Evolutionary conservation across 2,329 filamentous ascomycete genomes (phyloP).

Genomic region (Bipolaris sorokiniana): DNA sequence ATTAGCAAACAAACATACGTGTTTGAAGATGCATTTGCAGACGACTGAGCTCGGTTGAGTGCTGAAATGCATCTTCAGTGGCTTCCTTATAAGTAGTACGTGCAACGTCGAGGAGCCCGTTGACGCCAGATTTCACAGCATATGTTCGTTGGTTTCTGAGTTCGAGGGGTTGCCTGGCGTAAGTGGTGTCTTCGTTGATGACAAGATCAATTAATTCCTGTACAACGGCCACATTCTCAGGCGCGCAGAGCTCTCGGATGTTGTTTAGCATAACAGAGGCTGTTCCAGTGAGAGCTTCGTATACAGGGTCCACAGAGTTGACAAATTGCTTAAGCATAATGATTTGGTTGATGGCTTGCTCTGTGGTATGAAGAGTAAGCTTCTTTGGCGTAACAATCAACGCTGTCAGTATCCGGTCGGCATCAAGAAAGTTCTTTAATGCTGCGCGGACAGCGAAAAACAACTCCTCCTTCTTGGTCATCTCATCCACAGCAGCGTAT

Average conservation of each 20-base stretch:
- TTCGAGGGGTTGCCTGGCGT: slow-evolving; percentile 79
- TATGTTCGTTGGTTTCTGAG: slow-evolving; percentile 89
- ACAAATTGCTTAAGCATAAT: slow-evolving; percentile 87
- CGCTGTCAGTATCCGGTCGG: slow-evolving; percentile 78
- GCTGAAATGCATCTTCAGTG: slow-evolving; percentile 75
- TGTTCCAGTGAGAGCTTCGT: slow-evolving; percentile 69
- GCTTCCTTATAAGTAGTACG: slow-evolving; percentile 89
- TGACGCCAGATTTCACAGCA: slow-evolving; percentile 85
- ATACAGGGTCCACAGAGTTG: slow-evolving; percentile 68
- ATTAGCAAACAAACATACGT: slow-evolving; percentile 8
- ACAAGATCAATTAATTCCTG: slow-evolving; percentile 68
- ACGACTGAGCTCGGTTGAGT: slow-evolving; percentile 73
- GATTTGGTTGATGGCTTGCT: slow-evolving; percentile 84
- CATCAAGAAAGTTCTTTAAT: slow-evolving; percentile 76
- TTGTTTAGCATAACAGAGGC: slow-evolving; percentile 68
- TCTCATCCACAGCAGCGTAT: slow-evolving; percentile 82
- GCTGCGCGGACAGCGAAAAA: slow-evolving; percentile 77
- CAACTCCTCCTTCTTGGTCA: slow-evolving; percentile 82
- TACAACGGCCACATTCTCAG: slow-evolving; percentile 66
- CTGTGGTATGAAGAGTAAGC: slow-evolving; percentile 69
- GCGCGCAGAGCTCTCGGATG: slow-evolving; percentile 73
- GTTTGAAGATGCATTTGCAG: slow-evolving; percentile 22
- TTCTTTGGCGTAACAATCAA: slow-evolving; percentile 77
- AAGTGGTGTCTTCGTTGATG: slow-evolving; percentile 82
- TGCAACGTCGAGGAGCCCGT: slow-evolving; percentile 85